Percentiles rank a stretch among this genome's conserved stretches.
These are phyloP conservation scores for Citrus glauca DNA, from an alignment of 345 rosid species.

Conservation along the genomic window DNA sequence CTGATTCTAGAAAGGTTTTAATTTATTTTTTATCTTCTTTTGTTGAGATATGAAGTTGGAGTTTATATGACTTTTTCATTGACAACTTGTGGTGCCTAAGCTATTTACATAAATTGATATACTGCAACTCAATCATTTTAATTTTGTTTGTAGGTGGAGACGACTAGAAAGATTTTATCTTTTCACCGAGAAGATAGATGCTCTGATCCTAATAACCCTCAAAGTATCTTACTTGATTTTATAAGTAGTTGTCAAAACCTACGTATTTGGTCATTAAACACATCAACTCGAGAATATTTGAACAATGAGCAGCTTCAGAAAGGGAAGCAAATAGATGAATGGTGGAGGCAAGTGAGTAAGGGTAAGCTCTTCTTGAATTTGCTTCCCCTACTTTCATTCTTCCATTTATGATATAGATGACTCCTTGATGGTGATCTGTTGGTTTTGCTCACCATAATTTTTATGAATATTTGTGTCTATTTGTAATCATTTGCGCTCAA, in stretches of 20 bases:
- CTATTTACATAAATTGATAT: constrained; percentile 11
- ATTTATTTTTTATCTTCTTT: background rate
- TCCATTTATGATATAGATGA: background rate
- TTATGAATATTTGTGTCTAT: background rate
- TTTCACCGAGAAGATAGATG: constrained; percentile 93
- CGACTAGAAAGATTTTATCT: constrained; percentile 79
- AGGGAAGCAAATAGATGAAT: constrained; percentile 98
- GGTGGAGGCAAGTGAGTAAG: constrained; percentile 94
- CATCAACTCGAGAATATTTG: constrained; percentile 77
- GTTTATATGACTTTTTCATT: constrained; percentile 4
- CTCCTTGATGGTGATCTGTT: constrained; percentile 1
- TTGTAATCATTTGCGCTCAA: background rate
- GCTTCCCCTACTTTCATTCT: background rate
- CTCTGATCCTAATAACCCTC: constrained; percentile 88
- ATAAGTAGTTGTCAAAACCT: constrained; percentile 95
- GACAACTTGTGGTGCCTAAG: constrained; percentile 9
- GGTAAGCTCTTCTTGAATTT: constrained; percentile 38
- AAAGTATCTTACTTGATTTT: constrained; percentile 93
- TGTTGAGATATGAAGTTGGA: background rate
- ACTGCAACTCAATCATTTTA: constrained; percentile 22
- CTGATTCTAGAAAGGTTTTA: constrained; percentile 80
- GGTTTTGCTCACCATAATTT: background rate
- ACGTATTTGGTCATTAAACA: constrained; percentile 90
- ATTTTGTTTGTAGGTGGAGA: constrained; percentile 70
- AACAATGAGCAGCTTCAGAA: constrained; percentile 88